A percentile compares a stretch with the other conserved stretches of the same genome.
Evolutionary conservation across 148 eudicot species (phyloP).

Genomic region (Arctostaphylos glauca): DNA sequence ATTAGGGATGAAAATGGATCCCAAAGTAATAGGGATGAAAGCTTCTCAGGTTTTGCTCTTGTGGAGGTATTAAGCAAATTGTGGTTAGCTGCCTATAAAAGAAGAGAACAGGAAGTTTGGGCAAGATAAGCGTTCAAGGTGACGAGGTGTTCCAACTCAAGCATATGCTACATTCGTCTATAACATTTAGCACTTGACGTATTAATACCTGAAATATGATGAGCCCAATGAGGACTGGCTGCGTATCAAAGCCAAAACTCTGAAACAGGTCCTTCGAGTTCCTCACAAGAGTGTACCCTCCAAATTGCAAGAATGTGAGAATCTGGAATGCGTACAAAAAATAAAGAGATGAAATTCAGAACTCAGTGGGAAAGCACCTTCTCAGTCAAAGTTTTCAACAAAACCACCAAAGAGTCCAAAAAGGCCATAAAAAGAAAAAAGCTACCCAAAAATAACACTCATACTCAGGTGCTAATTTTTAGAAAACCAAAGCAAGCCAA

Average conservation of each 20-base stretch:
- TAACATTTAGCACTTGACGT: neutral
- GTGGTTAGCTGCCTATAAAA: neutral
- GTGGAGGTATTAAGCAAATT: neutral
- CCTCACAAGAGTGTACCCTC: slow-evolving; percentile 96
- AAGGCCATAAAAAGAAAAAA: neutral
- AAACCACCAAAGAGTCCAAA: neutral
- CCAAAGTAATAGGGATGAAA: neutral
- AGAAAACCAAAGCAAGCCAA: neutral
- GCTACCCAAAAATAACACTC: neutral
- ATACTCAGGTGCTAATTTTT: neutral
- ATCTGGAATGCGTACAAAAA: slow-evolving; percentile 45
- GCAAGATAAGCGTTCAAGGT: neutral
- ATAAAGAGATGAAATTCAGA: neutral
- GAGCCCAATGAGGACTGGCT: slow-evolving; percentile 97
- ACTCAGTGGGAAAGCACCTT: neutral
- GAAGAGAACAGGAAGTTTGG: neutral
- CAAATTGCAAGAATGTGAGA: slow-evolving; percentile 87
- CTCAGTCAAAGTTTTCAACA: neutral
- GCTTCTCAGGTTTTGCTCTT: neutral
- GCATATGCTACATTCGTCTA: neutral
- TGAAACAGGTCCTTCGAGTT: slow-evolving; percentile 90
- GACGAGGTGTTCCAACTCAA: neutral
- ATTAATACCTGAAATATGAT: slow-evolving; percentile 84
- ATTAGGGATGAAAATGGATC: neutral
- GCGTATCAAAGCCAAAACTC: slow-evolving; percentile 94